phyloP scores from a whole-genome alignment of 2,329 filamentous ascomycete species.

The Trichophyton rubrum region DNA sequence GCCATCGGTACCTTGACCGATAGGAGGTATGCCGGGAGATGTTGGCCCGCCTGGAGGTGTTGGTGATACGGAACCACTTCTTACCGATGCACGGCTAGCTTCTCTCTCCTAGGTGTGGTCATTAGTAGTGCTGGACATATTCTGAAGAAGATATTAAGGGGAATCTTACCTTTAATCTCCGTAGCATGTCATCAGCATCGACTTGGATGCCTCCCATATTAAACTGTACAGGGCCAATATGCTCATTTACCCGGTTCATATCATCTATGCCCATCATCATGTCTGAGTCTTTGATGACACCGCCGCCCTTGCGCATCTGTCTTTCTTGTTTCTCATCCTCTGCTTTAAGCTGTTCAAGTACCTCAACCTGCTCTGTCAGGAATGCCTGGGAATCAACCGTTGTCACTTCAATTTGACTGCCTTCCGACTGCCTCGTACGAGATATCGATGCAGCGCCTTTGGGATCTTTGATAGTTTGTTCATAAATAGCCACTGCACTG shows the following conservation, averaged over 20 bases:
- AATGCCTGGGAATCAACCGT: slow-evolving; percentile 69
- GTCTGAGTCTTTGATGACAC: slow-evolving; percentile 22
- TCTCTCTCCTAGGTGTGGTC: slow-evolving; percentile 30
- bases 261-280: slow-evolving; percentile 27
- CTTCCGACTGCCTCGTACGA: slow-evolving; percentile 35
- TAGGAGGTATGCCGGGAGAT: slow-evolving; percentile 16
- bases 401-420: slow-evolving; percentile 43
- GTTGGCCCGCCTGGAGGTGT: slow-evolving; percentile 16
- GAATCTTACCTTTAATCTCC: slow-evolving; percentile 58
- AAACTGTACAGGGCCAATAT: slow-evolving; percentile 90
- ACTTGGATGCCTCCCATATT: slow-evolving; percentile 97
- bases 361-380: slow-evolving; percentile 58
- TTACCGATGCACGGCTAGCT: slow-evolving; percentile 27
- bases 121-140: neutral
- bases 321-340: slow-evolving; percentile 41
- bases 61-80: slow-evolving; percentile 23
- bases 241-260: slow-evolving; percentile 49
- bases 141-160: slow-evolving; percentile 2
- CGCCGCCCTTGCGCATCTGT: slow-evolving; percentile 20
- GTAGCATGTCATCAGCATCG: slow-evolving; percentile 85
- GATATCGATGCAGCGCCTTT: slow-evolving; percentile 50
- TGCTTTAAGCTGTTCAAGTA: slow-evolving; percentile 53
- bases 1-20: slow-evolving; percentile 24
- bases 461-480: slow-evolving; percentile 66
- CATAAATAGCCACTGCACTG: slow-evolving; percentile 60